phyloP scores from a whole-genome alignment of 169 alveolate species.

The Plasmodium yoelii region DNA sequence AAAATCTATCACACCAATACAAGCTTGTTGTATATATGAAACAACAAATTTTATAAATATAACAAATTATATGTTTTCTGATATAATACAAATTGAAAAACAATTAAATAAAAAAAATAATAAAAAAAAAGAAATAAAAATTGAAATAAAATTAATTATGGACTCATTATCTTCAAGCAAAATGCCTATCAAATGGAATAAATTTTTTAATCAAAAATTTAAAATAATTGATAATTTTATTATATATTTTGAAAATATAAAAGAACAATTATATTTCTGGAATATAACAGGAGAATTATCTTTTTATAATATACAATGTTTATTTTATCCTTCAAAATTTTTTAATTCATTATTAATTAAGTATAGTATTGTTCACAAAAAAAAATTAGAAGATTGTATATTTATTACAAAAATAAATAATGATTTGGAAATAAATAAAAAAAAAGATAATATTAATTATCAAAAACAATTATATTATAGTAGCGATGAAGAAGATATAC shows the following conservation, averaged over 20 bases:
- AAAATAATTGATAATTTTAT: conserved; percentile 43
- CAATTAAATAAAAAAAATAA: conserved; percentile 36
- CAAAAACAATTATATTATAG: conserved; percentile 59
- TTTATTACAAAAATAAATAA: conserved; percentile 30
- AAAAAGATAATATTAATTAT: conserved; percentile 15
- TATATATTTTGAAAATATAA: conserved; percentile 49
- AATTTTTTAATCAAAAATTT: conserved; percentile 57
- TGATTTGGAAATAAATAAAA: conserved; percentile 6
- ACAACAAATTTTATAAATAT: conserved; percentile 43
- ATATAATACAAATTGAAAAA: conserved; percentile 50
- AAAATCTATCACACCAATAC: conserved; percentile 43
- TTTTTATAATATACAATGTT: conserved; percentile 56
- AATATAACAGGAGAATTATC: conserved; percentile 65
- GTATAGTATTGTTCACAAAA: conserved; percentile 31
- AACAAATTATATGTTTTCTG: conserved; percentile 37
- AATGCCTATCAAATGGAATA: conserved; percentile 46
- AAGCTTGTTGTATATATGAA: conserved; percentile 50
- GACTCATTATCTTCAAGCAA: conserved; percentile 22
- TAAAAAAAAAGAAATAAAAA: conserved; percentile 28
- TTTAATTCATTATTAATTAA: conserved; percentile 66
- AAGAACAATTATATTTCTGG: conserved; percentile 74
- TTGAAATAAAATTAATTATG: conserved; percentile 39
- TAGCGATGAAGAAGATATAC: conserved; percentile 45
- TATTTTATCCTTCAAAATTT: conserved; percentile 38
- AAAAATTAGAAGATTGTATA: conserved; percentile 50